Conservation (phyloP, 2,329 filamentous ascomycete species). For the Aspergillus aculeatus region DNA sequence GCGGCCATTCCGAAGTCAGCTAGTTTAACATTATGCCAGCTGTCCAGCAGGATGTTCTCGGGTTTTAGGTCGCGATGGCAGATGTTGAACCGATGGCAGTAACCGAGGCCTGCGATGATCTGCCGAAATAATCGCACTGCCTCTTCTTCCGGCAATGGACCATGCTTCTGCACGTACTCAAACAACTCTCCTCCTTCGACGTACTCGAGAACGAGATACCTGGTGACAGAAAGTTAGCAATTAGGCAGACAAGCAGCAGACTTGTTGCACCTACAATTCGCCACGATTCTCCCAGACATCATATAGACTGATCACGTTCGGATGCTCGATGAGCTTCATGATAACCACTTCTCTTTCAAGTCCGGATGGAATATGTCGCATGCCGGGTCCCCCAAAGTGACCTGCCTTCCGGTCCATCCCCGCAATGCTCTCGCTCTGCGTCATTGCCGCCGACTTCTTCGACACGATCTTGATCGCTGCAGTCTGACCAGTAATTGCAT, state of each 20-base stretch:
- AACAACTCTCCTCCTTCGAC: slow-evolving; percentile 84
- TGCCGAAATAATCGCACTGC: slow-evolving; percentile 86
- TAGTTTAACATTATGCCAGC: slow-evolving; percentile 77
- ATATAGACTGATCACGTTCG: slow-evolving; percentile 88
- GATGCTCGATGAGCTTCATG: slow-evolving; percentile 93
- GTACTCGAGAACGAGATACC: slow-evolving; percentile 92
- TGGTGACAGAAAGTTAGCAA: slow-evolving; percentile 43
- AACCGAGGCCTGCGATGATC: slow-evolving; percentile 86
- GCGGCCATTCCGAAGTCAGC: slow-evolving; percentile 99
- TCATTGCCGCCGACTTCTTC: slow-evolving; percentile 73
- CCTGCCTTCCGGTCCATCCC: slow-evolving; percentile 72
- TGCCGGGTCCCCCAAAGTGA: slow-evolving; percentile 56
- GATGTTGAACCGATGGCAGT: slow-evolving; percentile 92
- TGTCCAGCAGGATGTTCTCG: slow-evolving; percentile 89
- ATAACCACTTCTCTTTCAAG: slow-evolving; percentile 95
- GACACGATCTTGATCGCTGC: slow-evolving; percentile 96
- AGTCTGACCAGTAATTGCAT: slow-evolving; percentile 72
- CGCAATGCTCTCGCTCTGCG: slow-evolving; percentile 81
- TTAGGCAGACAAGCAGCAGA: not conserved
- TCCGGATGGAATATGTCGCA: slow-evolving; percentile 75
- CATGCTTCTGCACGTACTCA: slow-evolving; percentile 73
- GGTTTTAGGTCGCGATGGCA: slow-evolving; percentile 96
- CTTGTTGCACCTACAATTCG: slow-evolving; percentile 69
- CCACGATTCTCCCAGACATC: slow-evolving; percentile 98
- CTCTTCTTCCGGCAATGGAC: slow-evolving; percentile 74